Conservation (phyloP, 371 early-diverging fungal species). For the Apophysomyces sp. region DNA sequence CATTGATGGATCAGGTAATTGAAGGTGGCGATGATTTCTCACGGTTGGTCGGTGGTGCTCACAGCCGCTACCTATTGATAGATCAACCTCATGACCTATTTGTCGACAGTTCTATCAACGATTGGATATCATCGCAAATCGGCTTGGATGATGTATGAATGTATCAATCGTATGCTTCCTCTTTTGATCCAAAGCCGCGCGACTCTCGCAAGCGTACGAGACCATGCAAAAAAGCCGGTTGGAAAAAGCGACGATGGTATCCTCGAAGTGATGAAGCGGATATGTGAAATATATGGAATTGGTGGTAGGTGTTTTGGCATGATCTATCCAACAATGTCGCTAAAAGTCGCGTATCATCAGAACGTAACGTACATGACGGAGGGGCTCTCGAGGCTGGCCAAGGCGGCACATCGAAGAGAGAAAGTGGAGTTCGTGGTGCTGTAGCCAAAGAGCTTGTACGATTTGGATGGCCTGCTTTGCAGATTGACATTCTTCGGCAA, state of each 20-base stretch:
- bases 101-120: slow-evolving; percentile 59
- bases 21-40: not conserved
- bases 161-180: slow-evolving; percentile 58
- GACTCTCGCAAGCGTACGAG: slow-evolving; percentile 19
- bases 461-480: slow-evolving; percentile 80
- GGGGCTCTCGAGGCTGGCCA: slow-evolving; percentile 23
- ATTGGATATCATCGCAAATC: slow-evolving; percentile 74
- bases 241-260: slow-evolving; percentile 54
- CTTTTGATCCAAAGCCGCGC: slow-evolving; percentile 52
- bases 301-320: slow-evolving; percentile 40
- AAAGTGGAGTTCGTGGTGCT: slow-evolving; percentile 19
- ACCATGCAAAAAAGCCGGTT: slow-evolving; percentile 15
- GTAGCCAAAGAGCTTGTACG: slow-evolving; percentile 18
- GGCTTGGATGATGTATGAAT: slow-evolving; percentile 70
- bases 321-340: not conserved
- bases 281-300: slow-evolving; percentile 71
- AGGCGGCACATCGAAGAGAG: slow-evolving; percentile 2
- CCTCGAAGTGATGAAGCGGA: slow-evolving; percentile 63
- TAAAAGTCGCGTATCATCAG: slow-evolving; percentile 16
- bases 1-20: slow-evolving; percentile 58
- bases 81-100: slow-evolving; percentile 58
- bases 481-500: slow-evolving; percentile 75
- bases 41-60: too few relatives aligned
- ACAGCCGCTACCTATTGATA: slow-evolving; percentile 23
- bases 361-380: slow-evolving; percentile 55